Evolutionary conservation across 306 rosid species (phyloP).

Genomic region (Medicago arabica): DNA sequence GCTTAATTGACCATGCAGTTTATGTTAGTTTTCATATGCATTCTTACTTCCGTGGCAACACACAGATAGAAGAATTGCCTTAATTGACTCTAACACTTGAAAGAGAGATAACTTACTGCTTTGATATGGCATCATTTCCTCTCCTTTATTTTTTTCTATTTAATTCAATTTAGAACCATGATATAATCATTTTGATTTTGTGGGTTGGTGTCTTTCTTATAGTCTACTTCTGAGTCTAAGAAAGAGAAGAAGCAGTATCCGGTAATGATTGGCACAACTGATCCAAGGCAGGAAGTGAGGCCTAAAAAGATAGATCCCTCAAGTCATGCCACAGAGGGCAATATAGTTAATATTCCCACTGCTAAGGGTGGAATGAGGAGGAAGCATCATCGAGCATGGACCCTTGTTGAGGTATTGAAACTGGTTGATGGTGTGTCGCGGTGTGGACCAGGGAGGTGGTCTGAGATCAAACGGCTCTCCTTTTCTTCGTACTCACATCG

Average conservation of each 20-base stretch:
- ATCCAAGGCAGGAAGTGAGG: slow-evolving; percentile 51
- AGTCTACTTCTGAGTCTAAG: slow-evolving; percentile 59
- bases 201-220: slow-evolving; percentile 35
- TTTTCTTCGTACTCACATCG: slow-evolving; percentile 87
- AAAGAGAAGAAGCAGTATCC: slow-evolving; percentile 55
- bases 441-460: slow-evolving; percentile 98
- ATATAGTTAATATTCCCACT: slow-evolving; percentile 59
- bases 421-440: slow-evolving; percentile 89
- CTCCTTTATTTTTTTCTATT: not conserved
- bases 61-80: no score
- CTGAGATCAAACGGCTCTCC: slow-evolving; percentile 91
- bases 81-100: not conserved
- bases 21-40: not conserved
- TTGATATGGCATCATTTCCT: slow-evolving; percentile 4
- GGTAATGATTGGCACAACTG: slow-evolving; percentile 41
- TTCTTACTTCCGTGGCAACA: not conserved
- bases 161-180: slow-evolving; percentile 10
- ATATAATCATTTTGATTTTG: not conserved
- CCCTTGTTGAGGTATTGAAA: slow-evolving; percentile 85
- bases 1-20: not conserved
- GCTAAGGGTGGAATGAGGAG: slow-evolving; percentile 91
- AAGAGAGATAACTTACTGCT: slow-evolving; percentile 1
- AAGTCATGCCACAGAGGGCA: slow-evolving; percentile 59
- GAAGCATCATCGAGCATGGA: slow-evolving; percentile 98
- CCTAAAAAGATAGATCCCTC: slow-evolving; percentile 54